These are phyloP conservation scores for Epichloe festucae DNA, from an alignment of 2,329 filamentous ascomycete genomes.

Conservation along the genomic window DNA sequence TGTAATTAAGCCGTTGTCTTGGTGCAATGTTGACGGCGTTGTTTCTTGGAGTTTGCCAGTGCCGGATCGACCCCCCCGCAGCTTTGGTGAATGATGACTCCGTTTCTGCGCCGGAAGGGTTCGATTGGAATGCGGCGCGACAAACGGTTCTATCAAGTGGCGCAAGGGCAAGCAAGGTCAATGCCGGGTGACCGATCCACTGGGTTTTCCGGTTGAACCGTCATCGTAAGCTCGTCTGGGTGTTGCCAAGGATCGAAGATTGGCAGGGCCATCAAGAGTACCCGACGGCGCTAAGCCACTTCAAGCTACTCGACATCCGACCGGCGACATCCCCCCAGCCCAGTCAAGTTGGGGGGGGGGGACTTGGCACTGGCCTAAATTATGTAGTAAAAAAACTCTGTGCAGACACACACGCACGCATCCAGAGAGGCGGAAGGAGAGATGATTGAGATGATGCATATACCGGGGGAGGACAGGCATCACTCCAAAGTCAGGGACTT, in stretches of 20 bases:
- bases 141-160: not conserved
- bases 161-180: not conserved
- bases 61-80: not conserved
- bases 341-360: no score
- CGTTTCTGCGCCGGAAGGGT: not conserved
- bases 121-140: not conserved
- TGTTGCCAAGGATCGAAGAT: conserved; percentile 8
- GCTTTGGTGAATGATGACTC: not conserved
- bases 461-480: not conserved
- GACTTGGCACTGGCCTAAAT: no score
- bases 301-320: not conserved
- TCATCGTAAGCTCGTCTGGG: conserved; percentile 1
- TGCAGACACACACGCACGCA: not conserved
- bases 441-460: not conserved
- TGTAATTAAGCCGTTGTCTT: not conserved
- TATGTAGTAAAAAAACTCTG: not conserved
- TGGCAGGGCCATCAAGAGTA: conserved; percentile 11
- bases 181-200: not conserved
- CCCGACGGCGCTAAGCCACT: conserved; percentile 8
- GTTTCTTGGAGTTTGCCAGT: no score
- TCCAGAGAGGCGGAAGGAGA: not conserved
- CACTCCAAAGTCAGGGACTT: no score
- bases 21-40: not conserved
- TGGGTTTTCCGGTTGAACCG: not conserved
- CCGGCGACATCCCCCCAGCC: no score